These are phyloP conservation scores for Tephrocybe rancida DNA, from an alignment of 768 basidiomycete species.

Conservation along the genomic window DNA sequence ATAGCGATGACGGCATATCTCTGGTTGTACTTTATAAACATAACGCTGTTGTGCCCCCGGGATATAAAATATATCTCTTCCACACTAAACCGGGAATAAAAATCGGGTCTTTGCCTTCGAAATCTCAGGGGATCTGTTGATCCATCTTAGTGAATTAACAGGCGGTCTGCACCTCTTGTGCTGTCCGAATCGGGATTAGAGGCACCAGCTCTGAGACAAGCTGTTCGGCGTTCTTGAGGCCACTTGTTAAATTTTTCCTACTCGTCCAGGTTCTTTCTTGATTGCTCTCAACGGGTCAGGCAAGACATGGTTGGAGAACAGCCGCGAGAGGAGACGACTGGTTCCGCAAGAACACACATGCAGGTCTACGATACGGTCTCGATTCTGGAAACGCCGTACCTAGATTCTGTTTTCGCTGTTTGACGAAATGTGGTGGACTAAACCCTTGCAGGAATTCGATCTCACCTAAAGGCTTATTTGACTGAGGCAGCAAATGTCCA, in stretches of 20 bases:
- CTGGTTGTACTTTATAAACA: conserved; percentile 12
- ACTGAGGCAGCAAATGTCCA: background rate
- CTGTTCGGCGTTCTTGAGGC: conserved; percentile 7
- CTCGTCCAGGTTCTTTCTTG: conserved; percentile 6
- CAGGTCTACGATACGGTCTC: too few species aligned
- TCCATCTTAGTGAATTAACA: conserved; percentile 11
- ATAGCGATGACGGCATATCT: background rate
- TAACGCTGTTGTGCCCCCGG: conserved; percentile 6
- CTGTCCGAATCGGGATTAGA: conserved; percentile 16
- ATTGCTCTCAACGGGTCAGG: conserved; percentile 7
- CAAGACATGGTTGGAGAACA: background rate
- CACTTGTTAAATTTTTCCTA: conserved; percentile 8
- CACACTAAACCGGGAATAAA: conserved; percentile 7
- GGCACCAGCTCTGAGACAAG: conserved; percentile 13
- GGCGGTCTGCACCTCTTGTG: conserved; percentile 12
- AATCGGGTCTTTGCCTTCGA: conserved; percentile 9
- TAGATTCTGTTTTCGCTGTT: too few species aligned
- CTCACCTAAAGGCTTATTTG: conserved; percentile 10
- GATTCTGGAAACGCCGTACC: too few species aligned
- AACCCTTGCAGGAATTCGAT: conserved; percentile 6
- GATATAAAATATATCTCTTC: conserved; percentile 12
- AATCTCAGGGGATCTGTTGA: conserved; percentile 14
- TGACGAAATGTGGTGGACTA: too few species aligned
- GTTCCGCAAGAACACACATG: too few species aligned
- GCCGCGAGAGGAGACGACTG: too few species aligned